Evolutionary conservation across 1,284 basidiomycete genomes (phyloP).

Genomic region (Waitea zeae): DNA sequence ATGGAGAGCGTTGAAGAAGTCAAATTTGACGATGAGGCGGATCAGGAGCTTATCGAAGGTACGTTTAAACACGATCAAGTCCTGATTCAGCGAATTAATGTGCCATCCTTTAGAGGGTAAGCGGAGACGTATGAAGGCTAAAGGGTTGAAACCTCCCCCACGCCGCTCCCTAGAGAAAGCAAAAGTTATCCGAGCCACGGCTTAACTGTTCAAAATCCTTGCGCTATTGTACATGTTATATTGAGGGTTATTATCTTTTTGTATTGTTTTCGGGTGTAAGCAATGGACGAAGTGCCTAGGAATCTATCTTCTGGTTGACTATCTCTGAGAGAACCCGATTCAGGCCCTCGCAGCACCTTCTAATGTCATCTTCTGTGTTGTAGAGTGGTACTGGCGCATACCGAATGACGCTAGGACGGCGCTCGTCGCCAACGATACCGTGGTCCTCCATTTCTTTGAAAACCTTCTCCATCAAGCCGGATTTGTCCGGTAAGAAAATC

Average conservation of each 20-base stretch:
- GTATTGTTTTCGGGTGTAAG: no score
- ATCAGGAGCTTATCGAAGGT: slow-evolving; percentile 53
- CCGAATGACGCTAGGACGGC: slow-evolving; percentile 81
- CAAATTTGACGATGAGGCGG: slow-evolving; percentile 55
- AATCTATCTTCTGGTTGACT: no score
- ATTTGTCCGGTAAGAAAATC: slow-evolving; percentile 48
- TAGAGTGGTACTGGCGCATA: slow-evolving; percentile 76
- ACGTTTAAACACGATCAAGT: no score
- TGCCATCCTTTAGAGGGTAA: slow-evolving; percentile 33
- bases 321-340: no score
- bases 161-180: no score
- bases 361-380: slow-evolving; percentile 65
- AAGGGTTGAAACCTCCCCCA: slow-evolving; percentile 47
- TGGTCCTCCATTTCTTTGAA: slow-evolving; percentile 38
- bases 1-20: slow-evolving; percentile 12
- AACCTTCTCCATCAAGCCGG: slow-evolving; percentile 56
- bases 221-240: no score
- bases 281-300: no score
- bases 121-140: slow-evolving; percentile 56
- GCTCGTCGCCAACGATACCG: slow-evolving; percentile 82
- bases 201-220: no score
- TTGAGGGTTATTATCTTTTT: no score
- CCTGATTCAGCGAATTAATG: slow-evolving; percentile 6
- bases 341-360: slow-evolving; percentile 43
- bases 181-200: no score